These are phyloP conservation scores for Desmodesmus armatus DNA, from an alignment of 139 green algal genomes.

Conservation along the genomic window DNA sequence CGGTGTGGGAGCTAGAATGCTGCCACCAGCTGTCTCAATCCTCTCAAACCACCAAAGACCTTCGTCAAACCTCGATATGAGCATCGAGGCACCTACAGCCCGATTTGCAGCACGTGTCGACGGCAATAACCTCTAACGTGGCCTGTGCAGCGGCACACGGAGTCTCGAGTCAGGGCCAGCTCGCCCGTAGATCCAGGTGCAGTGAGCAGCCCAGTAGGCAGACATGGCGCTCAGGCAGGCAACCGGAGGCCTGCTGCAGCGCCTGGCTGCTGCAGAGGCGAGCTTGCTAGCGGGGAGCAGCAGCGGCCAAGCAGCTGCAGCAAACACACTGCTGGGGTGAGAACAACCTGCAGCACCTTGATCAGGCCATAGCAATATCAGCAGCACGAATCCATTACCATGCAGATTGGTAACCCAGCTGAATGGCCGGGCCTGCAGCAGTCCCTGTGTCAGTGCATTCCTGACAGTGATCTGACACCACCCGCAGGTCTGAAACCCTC, in stretches of 20 bases:
- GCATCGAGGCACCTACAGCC: no score
- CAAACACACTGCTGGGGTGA: constrained; percentile 26
- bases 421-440: neutral
- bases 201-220: no score
- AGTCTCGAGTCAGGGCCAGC: no score
- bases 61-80: no score
- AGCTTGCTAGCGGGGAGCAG: neutral
- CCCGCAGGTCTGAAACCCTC: constrained; percentile 27
- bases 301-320: neutral
- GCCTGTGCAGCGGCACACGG: no score
- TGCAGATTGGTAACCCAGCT: neutral
- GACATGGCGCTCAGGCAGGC: constrained; percentile 42
- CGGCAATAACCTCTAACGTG: no score
- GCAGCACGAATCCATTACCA: neutral
- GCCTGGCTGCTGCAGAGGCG: constrained; percentile 22
- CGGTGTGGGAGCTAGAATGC: no score
- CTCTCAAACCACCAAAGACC: no score
- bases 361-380: neutral
- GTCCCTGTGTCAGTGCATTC: neutral
- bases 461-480: constrained; percentile 8
- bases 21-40: no score
- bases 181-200: no score
- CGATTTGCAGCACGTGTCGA: no score
- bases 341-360: neutral
- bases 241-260: constrained; percentile 32